Base-by-base conservation (phyloP, 106 monocot genomes). In the Ottelia alismoides region DNA sequence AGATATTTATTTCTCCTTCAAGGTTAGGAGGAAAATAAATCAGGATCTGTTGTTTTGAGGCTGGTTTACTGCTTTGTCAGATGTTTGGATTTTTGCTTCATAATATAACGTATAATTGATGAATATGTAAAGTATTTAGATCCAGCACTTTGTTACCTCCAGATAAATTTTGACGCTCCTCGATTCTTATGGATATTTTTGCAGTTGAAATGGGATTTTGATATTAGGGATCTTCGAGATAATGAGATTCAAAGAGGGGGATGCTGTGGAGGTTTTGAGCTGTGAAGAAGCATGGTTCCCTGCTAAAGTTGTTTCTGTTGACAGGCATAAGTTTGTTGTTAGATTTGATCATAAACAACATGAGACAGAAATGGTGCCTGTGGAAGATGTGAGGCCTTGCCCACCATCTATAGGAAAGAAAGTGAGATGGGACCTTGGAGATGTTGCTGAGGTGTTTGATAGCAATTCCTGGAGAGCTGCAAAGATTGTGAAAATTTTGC, bases 221-320 rank as follows among this genome's bases (percentile, higher is more conserved):
- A 25, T 25, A 3, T 44, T 3, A 28, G 19, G 52, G 7, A 3
- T 19, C 21, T 22, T 11, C 45, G 11, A 1, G 31, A 49, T 31
- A 21, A 62, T 62, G 70, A 70, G 35, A 35, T 63, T 70, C 55
- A 63, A 35, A 55, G 62, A 55, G 19, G 62, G 70, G 26, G 48
- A 47, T n/a, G 55, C 18, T 10, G 62, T 70, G 24, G 70, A 70
- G 70, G 49, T 70, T 17, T 40, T 56, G 54, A 31, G 56, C 49
- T 49, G 46, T n/a, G 43, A 55, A 17, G 31, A 55, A 21, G 62
- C 70, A 49, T 70, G 70, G 70, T 62, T 70, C 32, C 70, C 70
- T 63, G 70, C 70, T 16, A 63, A 31, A 25, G 22, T 62, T 30
- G 27, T 49, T 2, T 47, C 26, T 2, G 18, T 47, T 11, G 2